Conservation (phyloP, 352 stramenopile genomes). For the Pythium grandisporangium region DNA sequence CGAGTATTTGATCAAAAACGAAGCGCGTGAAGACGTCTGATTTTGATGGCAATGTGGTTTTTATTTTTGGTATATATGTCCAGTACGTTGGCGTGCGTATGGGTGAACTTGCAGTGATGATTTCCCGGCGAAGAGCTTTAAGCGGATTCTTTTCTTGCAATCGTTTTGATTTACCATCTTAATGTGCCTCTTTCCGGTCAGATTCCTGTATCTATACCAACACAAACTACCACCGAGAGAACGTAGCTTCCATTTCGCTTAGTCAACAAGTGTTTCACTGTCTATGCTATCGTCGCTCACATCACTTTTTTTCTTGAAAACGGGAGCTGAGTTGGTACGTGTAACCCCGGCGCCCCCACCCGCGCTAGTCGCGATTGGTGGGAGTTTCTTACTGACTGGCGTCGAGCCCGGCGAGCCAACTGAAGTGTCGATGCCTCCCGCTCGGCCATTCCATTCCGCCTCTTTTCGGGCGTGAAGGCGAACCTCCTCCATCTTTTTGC, state of each 20-base stretch:
- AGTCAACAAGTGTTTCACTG: too few species aligned
- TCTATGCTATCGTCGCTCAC: slow-evolving; percentile 5
- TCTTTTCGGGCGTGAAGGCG: slow-evolving; percentile 54
- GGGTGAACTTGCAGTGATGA: too few species aligned
- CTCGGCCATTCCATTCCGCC: slow-evolving; percentile 66
- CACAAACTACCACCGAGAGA: too few species aligned
- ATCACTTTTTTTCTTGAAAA: slow-evolving; percentile 46
- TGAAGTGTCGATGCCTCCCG: slow-evolving; percentile 52
- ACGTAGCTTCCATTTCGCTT: too few species aligned
- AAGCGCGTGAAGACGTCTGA: too few species aligned
- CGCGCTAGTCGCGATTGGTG: slow-evolving; percentile 28
- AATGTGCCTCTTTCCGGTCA: too few species aligned
- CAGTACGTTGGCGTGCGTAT: too few species aligned
- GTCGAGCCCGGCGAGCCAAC: background rate
- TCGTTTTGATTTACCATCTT: too few species aligned
- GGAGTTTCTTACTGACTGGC: slow-evolving; percentile 42
- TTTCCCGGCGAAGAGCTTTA: too few species aligned
- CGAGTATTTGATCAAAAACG: too few species aligned
- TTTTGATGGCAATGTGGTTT: slow-evolving; percentile 11
- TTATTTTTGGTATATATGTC: slow-evolving; percentile 7
- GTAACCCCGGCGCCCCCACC: slow-evolving; percentile 14
- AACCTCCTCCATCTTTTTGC: slow-evolving; percentile 55
- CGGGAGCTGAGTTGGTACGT: slow-evolving; percentile 51
- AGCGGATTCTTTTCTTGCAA: too few species aligned
- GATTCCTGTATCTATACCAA: too few species aligned